Base-by-base conservation (phyloP, 2,329 filamentous ascomycete species). In the Amauroascus niger region DNA sequence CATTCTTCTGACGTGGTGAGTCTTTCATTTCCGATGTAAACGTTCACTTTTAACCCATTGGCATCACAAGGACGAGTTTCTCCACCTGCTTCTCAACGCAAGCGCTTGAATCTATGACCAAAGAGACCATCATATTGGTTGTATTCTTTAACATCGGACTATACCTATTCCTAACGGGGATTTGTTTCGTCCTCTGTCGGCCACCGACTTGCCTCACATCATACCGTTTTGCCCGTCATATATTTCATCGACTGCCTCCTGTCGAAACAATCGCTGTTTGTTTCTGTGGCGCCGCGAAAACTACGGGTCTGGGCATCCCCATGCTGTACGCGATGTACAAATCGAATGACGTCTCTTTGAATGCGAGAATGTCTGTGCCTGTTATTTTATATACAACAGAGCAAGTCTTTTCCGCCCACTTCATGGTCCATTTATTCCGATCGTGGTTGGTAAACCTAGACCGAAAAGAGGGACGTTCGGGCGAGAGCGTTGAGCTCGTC, bases 251-350 rank as follows among this genome's bases (percentile, higher is more conserved):
- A 24, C 57, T 86, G 64, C 69, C 76, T 0, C 77, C 76, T 35
- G 76, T 79, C 55, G 80, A 87, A 60, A 79, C 83, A 0, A 78
- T 87, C 48, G 83, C 85, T 0, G 79, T 86, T 13, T 87, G 83
- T 60, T 87, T 87, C 66, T 87, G 83, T 61, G 82, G 81, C 24
- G 83, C 84, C 0, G 84, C 84, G 13, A 88, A 88, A 67, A 86
- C 84, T 2, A 83, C 83, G 1, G 82, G 80, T 2, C 73, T 88
- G 54, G 83, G 84, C 0, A 84, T 88, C 6, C 84, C 84, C 0
- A 65, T 88, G 26, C 76, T 80, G 49, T 79, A 80, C 30, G 79
- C 84, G 55, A 87, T 88, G 79, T 88, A 66, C 63, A 52, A 60
- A 3, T 62, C 62, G 1, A 51, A 69, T 26, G 64, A 68, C 49